Evolutionary conservation across 2,329 filamentous ascomycete genomes (phyloP).

Genomic region (Talaromyces sp.): DNA sequence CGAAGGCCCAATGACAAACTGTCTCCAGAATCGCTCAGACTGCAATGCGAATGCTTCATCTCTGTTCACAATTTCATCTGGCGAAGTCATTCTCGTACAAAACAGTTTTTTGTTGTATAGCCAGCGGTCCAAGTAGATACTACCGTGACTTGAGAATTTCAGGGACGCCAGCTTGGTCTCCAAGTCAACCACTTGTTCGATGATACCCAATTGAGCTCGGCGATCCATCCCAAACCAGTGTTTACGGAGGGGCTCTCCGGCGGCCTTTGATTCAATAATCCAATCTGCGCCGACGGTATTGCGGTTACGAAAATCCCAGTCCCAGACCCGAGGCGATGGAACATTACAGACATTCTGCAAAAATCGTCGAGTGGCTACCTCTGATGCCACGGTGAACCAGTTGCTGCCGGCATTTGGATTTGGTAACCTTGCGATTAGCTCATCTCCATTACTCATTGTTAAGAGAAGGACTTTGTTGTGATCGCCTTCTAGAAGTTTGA

Average conservation of each 20-base stretch:
- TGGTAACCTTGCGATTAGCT: conserved; percentile 25
- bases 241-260: conserved; percentile 32
- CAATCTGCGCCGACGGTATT: conserved; percentile 44
- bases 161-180: conserved; percentile 25
- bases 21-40: background rate
- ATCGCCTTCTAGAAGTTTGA: conserved; percentile 29
- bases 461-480: conserved; percentile 30
- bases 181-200: conserved; percentile 25
- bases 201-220: conserved; percentile 19
- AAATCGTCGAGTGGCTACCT: conserved; percentile 29
- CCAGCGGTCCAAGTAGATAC: conserved; percentile 24
- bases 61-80: background rate
- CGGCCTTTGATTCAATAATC: conserved; percentile 40
- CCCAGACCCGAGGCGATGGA: conserved; percentile 38
- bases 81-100: background rate
- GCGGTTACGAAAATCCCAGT: conserved; percentile 34
- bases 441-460: conserved; percentile 27
- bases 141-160: conserved; percentile 26
- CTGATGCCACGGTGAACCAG: conserved; percentile 26
- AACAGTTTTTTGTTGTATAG: background rate
- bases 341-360: conserved; percentile 23
- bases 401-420: conserved; percentile 24
- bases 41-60: background rate
- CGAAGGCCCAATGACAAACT: conserved; percentile 15
- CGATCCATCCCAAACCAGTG: conserved; percentile 30